These are phyloP conservation scores for Botryotinia calthae DNA, from an alignment of 2,329 filamentous ascomycete genomes.

Conservation along the genomic window DNA sequence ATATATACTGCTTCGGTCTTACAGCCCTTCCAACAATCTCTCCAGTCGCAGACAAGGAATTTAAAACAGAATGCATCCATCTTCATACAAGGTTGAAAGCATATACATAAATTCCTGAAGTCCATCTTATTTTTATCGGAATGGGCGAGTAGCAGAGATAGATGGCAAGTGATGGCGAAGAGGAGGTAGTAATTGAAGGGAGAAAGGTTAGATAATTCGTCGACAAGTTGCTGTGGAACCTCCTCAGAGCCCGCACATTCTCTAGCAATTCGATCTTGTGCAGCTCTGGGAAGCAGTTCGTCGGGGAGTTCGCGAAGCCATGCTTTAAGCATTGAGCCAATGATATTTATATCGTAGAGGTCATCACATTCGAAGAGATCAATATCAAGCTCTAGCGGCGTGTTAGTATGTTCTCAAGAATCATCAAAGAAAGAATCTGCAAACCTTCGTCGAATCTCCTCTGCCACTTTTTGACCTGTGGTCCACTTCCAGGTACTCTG, in stretches of 20 bases:
- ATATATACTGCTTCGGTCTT: constrained; percentile 82
- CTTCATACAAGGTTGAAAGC: constrained; percentile 95
- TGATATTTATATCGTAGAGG: constrained; percentile 93
- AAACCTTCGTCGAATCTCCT: constrained; percentile 81
- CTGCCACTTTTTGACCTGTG: constrained; percentile 92
- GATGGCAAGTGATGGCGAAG: constrained; percentile 94
- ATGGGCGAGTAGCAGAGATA: constrained; percentile 86
- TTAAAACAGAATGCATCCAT: constrained; percentile 95
- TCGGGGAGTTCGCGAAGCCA: constrained; percentile 95
- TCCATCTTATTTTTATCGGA: constrained; percentile 98
- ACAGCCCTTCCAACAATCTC: constrained; percentile 95
- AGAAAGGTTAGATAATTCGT: constrained; percentile 89
- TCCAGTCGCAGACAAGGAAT: constrained; percentile 92
- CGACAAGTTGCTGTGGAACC: constrained; percentile 81
- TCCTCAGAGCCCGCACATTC: constrained; percentile 76
- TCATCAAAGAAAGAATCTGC: constrained; percentile 23
- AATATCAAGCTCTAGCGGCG: constrained; percentile 70
- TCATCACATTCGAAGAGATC: constrained; percentile 85
- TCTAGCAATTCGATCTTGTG: constrained; percentile 75
- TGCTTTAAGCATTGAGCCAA: constrained; percentile 92
- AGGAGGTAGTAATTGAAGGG: constrained; percentile 97
- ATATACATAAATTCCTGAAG: constrained; percentile 91
- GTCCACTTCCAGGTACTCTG: constrained; percentile 84
- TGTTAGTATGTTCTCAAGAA: constrained; percentile 24
- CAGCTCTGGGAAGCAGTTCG: constrained; percentile 83